phyloP scores from a whole-genome alignment of 176 grass and related monocot species.

The Ampelocalamus luodianensis region DNA sequence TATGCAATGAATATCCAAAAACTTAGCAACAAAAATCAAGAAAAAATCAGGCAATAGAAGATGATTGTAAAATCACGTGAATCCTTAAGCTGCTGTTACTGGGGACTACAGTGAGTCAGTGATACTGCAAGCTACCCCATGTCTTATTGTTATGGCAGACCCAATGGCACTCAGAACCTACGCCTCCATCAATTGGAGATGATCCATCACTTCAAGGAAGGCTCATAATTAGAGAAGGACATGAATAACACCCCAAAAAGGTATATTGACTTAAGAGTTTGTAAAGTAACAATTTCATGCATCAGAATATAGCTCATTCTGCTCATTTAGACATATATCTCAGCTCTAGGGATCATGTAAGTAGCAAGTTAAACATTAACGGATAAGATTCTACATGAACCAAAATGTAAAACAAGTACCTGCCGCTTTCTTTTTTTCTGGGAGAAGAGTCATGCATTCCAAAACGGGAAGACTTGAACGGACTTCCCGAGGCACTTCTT shows the following conservation, averaged over 20 bases:
- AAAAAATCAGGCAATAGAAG: not conserved
- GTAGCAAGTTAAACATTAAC: not conserved
- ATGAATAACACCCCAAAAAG: not conserved
- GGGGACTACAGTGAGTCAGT: slow-evolving; percentile 4
- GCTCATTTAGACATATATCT: slow-evolving; percentile 28
- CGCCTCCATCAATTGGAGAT: not conserved
- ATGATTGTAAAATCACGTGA: not conserved
- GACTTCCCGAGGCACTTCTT: slow-evolving; percentile 88
- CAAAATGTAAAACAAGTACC: slow-evolving; percentile 50
- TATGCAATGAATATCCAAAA: not conserved
- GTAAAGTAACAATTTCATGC: not conserved
- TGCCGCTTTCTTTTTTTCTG: slow-evolving; percentile 73
- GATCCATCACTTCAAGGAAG: not conserved
- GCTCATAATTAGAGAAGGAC: not conserved
- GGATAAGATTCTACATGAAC: slow-evolving; percentile 27
- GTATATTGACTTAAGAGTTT: not conserved
- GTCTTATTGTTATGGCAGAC: not conserved
- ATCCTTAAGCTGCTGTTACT: slow-evolving; percentile 5
- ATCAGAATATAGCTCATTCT: slow-evolving; percentile 16
- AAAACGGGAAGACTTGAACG: slow-evolving; percentile 77
- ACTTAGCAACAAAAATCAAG: not conserved
- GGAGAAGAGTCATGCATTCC: slow-evolving; percentile 64
- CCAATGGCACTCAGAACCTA: not conserved
- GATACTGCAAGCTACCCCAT: not conserved
- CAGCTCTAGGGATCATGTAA: not conserved